These are phyloP conservation scores for Acrodontium crateriforme DNA, from an alignment of 2,329 filamentous ascomycete genomes.

Conservation along the genomic window DNA sequence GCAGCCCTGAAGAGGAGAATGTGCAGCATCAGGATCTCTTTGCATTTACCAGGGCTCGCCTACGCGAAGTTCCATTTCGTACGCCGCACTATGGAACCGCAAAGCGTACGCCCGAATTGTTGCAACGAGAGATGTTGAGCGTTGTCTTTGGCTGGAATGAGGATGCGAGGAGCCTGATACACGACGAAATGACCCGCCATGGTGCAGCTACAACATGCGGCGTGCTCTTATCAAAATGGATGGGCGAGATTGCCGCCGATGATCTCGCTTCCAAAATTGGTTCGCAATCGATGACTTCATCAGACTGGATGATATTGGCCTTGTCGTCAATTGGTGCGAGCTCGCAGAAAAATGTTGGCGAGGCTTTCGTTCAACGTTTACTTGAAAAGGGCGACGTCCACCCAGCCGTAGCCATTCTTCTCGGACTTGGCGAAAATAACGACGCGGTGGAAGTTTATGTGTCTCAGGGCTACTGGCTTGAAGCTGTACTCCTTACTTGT, in stretches of 20 bases:
- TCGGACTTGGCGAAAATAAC: constrained; percentile 81
- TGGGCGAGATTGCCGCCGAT: constrained; percentile 72
- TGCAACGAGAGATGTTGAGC: constrained; percentile 79
- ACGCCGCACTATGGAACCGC: constrained; percentile 42
- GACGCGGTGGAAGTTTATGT: constrained; percentile 95
- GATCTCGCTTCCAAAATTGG: constrained; percentile 61
- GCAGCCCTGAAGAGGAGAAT: constrained; percentile 54
- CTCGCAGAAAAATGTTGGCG: constrained; percentile 79
- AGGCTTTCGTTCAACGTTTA: constrained; percentile 79
- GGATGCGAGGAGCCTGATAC: constrained; percentile 66
- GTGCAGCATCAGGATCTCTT: constrained; percentile 55
- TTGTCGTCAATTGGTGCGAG: constrained; percentile 66
- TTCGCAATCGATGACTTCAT: constrained; percentile 76
- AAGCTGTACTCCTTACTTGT: constrained; percentile 79
- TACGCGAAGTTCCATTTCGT: constrained; percentile 73
- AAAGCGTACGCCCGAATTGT: constrained; percentile 47
- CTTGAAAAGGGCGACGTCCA: constrained; percentile 84
- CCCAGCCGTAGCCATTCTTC: constrained; percentile 79
- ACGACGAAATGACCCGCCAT: constrained; percentile 70
- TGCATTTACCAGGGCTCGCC: constrained; percentile 65
- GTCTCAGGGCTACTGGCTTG: constrained; percentile 81
- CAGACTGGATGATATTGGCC: constrained; percentile 94
- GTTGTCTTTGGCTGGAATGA: constrained; percentile 92
- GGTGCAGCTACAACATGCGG: constrained; percentile 58
- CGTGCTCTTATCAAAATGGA: constrained; percentile 81